Percentiles rank a stretch among this genome's conserved stretches.
Evolutionary conservation across 2,329 filamentous ascomycete genomes (phyloP).

Genomic region (Metarhizium robertsii): DNA sequence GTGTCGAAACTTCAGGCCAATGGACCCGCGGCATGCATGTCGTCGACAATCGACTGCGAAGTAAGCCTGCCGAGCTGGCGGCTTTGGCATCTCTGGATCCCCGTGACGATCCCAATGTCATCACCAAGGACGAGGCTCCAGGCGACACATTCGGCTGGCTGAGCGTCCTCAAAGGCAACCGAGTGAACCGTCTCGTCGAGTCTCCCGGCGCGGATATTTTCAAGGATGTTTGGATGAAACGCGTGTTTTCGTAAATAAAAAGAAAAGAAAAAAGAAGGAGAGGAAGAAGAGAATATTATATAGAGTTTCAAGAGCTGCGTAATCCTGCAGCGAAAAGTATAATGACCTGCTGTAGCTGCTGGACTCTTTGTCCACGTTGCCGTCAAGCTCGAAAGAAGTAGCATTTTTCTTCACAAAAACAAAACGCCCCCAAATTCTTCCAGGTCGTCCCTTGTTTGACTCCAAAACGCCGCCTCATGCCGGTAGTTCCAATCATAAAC

Average conservation of each 20-base stretch:
- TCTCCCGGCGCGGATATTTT: constrained; percentile 62
- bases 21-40: constrained; percentile 93
- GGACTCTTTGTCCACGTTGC: no score
- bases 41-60: constrained; percentile 59
- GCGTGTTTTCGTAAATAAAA: constrained; percentile 43
- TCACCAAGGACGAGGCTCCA: constrained; percentile 40
- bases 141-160: constrained; percentile 73
- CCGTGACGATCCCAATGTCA: constrained; percentile 28
- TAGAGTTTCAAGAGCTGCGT: background rate
- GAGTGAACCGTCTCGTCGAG: constrained; percentile 62
- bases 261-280: background rate
- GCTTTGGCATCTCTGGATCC: constrained; percentile 31
- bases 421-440: no score
- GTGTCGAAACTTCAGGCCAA: constrained; percentile 82
- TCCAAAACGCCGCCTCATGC: constrained; percentile 11
- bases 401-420: no score
- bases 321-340: no score
- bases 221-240: constrained; percentile 54
- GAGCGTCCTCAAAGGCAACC: constrained; percentile 64
- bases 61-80: constrained; percentile 38
- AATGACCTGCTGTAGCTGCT: background rate
- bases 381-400: no score
- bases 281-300: background rate
- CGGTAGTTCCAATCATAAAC: background rate
- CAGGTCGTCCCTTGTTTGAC: background rate